phyloP scores from a whole-genome alignment of 1,284 basidiomycete species.

The Sanghuangporus sanghuang region DNA sequence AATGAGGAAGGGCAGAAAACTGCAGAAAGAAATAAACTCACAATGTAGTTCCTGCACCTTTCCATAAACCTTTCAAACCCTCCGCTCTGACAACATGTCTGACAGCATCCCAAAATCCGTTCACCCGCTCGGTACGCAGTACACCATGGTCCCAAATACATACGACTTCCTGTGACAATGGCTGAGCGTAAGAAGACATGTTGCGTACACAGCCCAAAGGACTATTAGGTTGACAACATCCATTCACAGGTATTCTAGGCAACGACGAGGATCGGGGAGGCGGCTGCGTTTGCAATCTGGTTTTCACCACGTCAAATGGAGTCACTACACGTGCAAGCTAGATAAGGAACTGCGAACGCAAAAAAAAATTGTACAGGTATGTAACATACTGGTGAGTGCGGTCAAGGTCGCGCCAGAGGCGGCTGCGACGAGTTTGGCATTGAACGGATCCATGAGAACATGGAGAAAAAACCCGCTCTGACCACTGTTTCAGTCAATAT shows the following conservation, averaged over 20 bases:
- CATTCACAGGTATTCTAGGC: conserved; percentile 43
- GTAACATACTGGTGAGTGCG: conserved; percentile 70
- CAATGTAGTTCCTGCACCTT: conserved; percentile 85
- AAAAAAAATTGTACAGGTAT: neutral
- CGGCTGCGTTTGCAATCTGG: conserved; percentile 83
- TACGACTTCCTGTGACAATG: conserved; percentile 56
- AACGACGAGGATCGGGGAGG: conserved; percentile 40
- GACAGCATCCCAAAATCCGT: conserved; percentile 78
- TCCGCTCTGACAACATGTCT: conserved; percentile 74
- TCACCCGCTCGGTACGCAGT: conserved; percentile 66
- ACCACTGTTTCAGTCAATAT: neutral
- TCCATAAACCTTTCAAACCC: conserved; percentile 81
- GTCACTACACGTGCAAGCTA: conserved; percentile 60
- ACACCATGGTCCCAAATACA: conserved; percentile 73
- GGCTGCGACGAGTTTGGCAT: conserved; percentile 78
- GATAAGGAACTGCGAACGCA: neutral
- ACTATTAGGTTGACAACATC: conserved; percentile 61
- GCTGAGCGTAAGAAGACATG: conserved; percentile 65
- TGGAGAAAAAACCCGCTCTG: neutral
- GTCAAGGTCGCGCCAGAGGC: conserved; percentile 78
- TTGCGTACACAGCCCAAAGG: conserved; percentile 60
- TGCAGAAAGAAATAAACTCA: conserved; percentile 29
- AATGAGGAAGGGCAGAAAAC: conserved; percentile 7
- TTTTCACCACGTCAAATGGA: conserved; percentile 92
- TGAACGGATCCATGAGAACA: conserved; percentile 57